phyloP scores from a whole-genome alignment of 352 stramenopile genomes.

The Pythium aphanidermatum region DNA sequence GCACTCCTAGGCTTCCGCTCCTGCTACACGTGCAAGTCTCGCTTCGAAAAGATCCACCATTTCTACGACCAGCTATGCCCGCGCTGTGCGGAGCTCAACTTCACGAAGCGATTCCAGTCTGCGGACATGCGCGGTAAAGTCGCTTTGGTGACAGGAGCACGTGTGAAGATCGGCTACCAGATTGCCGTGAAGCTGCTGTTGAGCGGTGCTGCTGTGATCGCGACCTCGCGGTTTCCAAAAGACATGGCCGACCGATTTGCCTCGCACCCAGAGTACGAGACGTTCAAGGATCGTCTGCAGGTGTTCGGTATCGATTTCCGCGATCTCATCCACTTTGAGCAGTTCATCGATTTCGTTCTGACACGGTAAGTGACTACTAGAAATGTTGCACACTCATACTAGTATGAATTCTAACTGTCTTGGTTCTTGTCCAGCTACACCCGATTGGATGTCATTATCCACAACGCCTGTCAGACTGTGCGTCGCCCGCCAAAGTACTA shows the following conservation, averaged over 20 bases:
- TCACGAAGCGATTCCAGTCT: slow-evolving; percentile 91
- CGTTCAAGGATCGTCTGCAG: slow-evolving; percentile 91
- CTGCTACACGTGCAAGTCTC: slow-evolving; percentile 95
- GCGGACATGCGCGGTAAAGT: slow-evolving; percentile 86
- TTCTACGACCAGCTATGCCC: slow-evolving; percentile 97
- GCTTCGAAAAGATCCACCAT: slow-evolving; percentile 94
- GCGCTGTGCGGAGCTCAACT: slow-evolving; percentile 92
- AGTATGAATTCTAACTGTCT: not conserved
- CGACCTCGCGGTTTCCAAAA: slow-evolving; percentile 94
- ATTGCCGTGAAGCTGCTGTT: slow-evolving; percentile 92
- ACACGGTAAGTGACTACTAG: slow-evolving; percentile 28
- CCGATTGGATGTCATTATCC: slow-evolving; percentile 95
- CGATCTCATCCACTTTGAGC: slow-evolving; percentile 93
- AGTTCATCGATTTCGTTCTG: slow-evolving; percentile 89
- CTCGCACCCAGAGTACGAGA: slow-evolving; percentile 89
- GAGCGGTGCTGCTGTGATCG: slow-evolving; percentile 90
- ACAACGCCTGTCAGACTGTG: slow-evolving; percentile 98
- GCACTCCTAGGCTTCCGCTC: slow-evolving; percentile 82
- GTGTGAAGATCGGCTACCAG: slow-evolving; percentile 97
- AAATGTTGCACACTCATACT: too few relatives aligned
- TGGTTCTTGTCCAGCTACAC: slow-evolving; percentile 32
- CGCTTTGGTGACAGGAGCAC: slow-evolving; percentile 91
- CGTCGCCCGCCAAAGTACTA: slow-evolving; percentile 94
- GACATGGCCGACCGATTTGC: slow-evolving; percentile 89
- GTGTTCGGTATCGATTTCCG: slow-evolving; percentile 96